Evolutionary conservation across 768 basidiomycete genomes (phyloP), one percentile per base, ranked within the genome.

Genomic region (Boletus rubroflammeus): DNA sequence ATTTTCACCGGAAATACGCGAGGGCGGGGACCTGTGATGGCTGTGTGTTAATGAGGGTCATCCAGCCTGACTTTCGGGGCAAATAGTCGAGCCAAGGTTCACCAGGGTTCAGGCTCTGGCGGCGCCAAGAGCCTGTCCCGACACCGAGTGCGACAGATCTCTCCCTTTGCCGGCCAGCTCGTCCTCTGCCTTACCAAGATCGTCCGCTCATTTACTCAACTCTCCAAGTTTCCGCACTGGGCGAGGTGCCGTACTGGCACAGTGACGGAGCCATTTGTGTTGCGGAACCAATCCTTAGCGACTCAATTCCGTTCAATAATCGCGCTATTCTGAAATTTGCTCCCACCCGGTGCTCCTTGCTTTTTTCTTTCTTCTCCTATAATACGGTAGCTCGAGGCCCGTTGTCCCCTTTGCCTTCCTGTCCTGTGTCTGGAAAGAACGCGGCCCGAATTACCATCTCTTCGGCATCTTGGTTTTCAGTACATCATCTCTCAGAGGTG

Each of bases 21-120:
- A 72, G 53, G 63, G 69, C 69, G 69, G 69, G 69, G 69, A 71
- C 69, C 69, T 71, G 60, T 56, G 65, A 71, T 61, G 69, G 69
- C 69, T 71, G 69, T 71, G 69, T 71, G 67, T 56, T 65, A 68
- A 69, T 67, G 68, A 67, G 65, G 60, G 62, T 64, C 67, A 46
- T 58, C 53, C 57, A 57, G 29, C 61, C 58, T 67, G 56, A 65
- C 62, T 69, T 70, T 69, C 68, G 67, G 68, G 51, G 64, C 47
- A 69, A 70, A 64, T 67, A 68, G 48, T 58, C 63, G 40, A 60
- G 53, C 57, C 49, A 70, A 61, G 58, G 58, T 70, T 62, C 58
- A 43, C 58, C 63, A 67, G 67, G 65, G 65, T 68, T 66, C 65
- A 57, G 52, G 44, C 64, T 66, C 57, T 59, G 60, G 61, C 64